Evolutionary conservation across 2,329 filamentous ascomycete species (phyloP).

Genomic region (Penicillium sp.): DNA sequence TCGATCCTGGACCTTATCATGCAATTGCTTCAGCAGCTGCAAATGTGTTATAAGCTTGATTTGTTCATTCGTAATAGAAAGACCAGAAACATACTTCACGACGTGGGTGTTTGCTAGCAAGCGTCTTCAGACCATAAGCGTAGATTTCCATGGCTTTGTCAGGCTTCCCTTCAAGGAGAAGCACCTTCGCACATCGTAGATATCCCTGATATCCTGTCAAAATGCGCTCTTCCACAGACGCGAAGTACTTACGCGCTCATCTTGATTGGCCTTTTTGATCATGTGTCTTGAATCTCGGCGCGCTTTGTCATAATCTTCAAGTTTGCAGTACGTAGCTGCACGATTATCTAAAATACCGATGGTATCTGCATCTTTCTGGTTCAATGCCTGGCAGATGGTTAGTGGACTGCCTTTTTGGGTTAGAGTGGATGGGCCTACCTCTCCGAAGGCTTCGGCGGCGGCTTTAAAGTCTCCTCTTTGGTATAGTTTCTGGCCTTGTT

Average conservation of each 20-base stretch:
- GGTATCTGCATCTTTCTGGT: constrained; percentile 31
- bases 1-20: constrained; percentile 45
- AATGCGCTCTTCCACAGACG: neutral
- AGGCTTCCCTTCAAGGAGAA: constrained; percentile 49
- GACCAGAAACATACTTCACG: constrained; percentile 23
- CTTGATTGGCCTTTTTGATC: constrained; percentile 52
- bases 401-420: constrained; percentile 11
- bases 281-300: constrained; percentile 59
- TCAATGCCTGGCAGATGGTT: constrained; percentile 36
- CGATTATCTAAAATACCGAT: constrained; percentile 55
- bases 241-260: constrained; percentile 49
- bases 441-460: constrained; percentile 45
- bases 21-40: constrained; percentile 48
- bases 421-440: constrained; percentile 31
- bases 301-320: constrained; percentile 52
- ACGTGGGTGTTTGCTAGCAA: constrained; percentile 43
- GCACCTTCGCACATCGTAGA: constrained; percentile 54
- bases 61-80: neutral
- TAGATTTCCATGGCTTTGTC: constrained; percentile 59
- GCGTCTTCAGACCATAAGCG: constrained; percentile 56
- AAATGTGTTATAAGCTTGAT: neutral
- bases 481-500: constrained; percentile 46
- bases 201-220: constrained; percentile 48
- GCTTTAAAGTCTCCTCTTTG: constrained; percentile 44
- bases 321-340: constrained; percentile 56